Base-by-base conservation (phyloP, 1,284 basidiomycete genomes). In the Wallemia ichthyophaga region DNA sequence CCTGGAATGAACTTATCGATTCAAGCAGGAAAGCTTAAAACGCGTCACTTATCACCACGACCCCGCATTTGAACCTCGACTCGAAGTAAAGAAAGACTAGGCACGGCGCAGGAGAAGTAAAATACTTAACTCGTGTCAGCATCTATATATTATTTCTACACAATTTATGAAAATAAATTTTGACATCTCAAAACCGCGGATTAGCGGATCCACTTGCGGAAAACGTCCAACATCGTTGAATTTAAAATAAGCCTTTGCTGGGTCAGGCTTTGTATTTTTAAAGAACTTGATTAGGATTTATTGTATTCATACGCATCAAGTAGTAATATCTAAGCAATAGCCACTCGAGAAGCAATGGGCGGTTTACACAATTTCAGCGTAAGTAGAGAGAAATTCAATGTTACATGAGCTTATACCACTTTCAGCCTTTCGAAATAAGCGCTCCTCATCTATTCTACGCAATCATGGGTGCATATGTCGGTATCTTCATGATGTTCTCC, bases 401-500 rank as follows among this genome's bases (percentile, higher is more conserved):
- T 21, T 24, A n/a, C 27, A 23, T 37, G 26, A 5, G 23, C 25
- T 19, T 13, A 15, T 25, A 9, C 21, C 17, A 48, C 31, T 31
- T 3, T 13, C 19, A 31, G 48, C 48, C 23, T 21, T 33, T 33
- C 25, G 56, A 57, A 57, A 33, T 57, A n/a, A 57, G 56, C 56
- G 26, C 32, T 15, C 56, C 32, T 19, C 27, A 31, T 25, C 56
- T 57, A 19, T 15, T n/a, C 11, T 33, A 57, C 21, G 56, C 56
- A 15, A 57, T 57, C 56, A 13, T 57, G 13, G 56, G 32, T 31
- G 27, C 32, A 25, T 33, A 57, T 25, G 27, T 31, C 32, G 27
- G n/a, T 26, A n/a, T 57, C 15, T 95, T 94, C 70, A 85, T 86
- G 68, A 88, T 92, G 81, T 86, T 94, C 71, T 87, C 85, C 11